These are phyloP conservation scores for Citrus inodora DNA, from an alignment of 345 rosid genomes.

Conservation along the genomic window DNA sequence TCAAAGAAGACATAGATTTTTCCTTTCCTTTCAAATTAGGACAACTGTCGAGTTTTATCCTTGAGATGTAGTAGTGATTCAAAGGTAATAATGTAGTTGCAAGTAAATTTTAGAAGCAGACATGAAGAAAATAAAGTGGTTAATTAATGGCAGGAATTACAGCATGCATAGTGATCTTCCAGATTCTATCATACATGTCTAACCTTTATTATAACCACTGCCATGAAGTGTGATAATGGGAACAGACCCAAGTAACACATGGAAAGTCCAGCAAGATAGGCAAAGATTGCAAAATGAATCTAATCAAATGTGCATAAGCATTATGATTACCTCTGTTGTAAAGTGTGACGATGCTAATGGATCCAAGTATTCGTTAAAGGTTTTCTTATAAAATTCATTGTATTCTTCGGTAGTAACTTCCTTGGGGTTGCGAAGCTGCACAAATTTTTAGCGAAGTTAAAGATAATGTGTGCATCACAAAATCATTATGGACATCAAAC, in stretches of 20 bases:
- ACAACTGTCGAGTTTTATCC: background rate
- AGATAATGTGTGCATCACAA: conserved; percentile 6
- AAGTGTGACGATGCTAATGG: conserved; percentile 96
- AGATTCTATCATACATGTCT: background rate
- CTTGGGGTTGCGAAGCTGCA: conserved; percentile 91
- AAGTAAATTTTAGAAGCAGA: conserved; percentile 7
- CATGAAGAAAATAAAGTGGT: background rate
- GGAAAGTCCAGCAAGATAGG: background rate
- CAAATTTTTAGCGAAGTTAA: background rate
- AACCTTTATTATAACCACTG: conserved; percentile 55
- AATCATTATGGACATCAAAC: background rate
- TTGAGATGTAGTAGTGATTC: background rate
- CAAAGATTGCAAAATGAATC: background rate
- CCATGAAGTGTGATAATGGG: conserved; percentile 85
- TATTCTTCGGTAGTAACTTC: conserved; percentile 85
- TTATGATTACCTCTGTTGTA: conserved; percentile 76
- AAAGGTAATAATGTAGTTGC: background rate
- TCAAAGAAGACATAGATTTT: background rate
- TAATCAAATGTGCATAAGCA: background rate
- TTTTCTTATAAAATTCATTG: conserved; percentile 86
- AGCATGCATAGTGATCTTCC: background rate
- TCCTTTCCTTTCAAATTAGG: background rate
- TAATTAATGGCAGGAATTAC: background rate
- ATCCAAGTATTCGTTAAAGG: conserved; percentile 90
- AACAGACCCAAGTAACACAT: conserved; percentile 62